Percentiles rank a stretch among this genome's conserved stretches.
Evolutionary conservation across 148 eudicot species (phyloP).

Genomic region (Arbutus unedo): DNA sequence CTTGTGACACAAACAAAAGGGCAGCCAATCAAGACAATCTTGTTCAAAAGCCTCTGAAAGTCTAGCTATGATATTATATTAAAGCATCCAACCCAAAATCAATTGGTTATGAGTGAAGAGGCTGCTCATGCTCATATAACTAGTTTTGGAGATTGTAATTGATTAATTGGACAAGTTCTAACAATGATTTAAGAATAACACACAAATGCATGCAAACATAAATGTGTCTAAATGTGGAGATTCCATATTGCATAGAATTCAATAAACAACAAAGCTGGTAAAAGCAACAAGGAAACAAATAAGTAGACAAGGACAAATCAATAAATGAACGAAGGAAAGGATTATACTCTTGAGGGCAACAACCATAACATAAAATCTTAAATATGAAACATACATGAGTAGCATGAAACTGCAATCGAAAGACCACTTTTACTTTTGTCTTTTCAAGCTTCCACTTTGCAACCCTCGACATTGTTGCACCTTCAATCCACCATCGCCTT

Average conservation of each 20-base stretch:
- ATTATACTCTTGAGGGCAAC: neutral
- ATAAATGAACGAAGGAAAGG: neutral
- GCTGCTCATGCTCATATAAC: no score
- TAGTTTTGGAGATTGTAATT: no score
- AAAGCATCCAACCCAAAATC: no score
- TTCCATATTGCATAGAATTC: neutral
- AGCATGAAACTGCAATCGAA: constrained; percentile 94
- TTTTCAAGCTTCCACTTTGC: constrained; percentile 86
- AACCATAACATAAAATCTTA: constrained; percentile 6
- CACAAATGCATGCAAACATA: neutral
- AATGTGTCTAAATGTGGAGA: neutral
- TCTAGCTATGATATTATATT: no score
- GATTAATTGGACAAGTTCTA: no score
- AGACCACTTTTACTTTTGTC: constrained; percentile 90
- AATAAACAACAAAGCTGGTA: neutral
- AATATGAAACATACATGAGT: constrained; percentile 70
- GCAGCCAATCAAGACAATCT: no score
- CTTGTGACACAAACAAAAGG: no score
- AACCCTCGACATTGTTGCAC: constrained; percentile 63
- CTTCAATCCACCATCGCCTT: constrained; percentile 30
- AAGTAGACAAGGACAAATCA: neutral
- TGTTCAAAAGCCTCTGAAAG: no score
- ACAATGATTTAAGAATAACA: neutral
- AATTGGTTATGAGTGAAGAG: no score
- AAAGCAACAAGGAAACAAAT: constrained; percentile 1